Evolutionary conservation across 2,329 filamentous ascomycete species (phyloP).

Genomic region (Colletotrichum tropicicola): DNA sequence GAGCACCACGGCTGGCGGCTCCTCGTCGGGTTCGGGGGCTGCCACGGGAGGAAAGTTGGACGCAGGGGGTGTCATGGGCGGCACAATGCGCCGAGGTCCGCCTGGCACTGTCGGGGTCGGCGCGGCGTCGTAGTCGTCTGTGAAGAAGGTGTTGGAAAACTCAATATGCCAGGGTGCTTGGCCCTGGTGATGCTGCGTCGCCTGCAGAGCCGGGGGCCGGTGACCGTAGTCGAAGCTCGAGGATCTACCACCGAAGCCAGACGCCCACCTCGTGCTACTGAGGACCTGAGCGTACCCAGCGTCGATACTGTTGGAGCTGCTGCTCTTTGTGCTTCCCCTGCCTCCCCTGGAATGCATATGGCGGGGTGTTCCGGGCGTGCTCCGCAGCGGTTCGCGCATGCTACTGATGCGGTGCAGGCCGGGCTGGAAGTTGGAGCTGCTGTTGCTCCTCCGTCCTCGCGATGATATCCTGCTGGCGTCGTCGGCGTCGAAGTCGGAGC

Average conservation of each 20-base stretch:
- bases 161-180: conserved; percentile 55
- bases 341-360: conserved; percentile 63
- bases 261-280: conserved; percentile 66
- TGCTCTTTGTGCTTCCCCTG: conserved; percentile 79
- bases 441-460: conserved; percentile 78
- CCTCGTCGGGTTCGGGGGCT: conserved; percentile 6
- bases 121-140: conserved; percentile 77
- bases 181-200: conserved; percentile 35
- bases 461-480: conserved; percentile 64
- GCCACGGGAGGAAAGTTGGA: conserved; percentile 29
- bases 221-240: conserved; percentile 80
- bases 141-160: conserved; percentile 57
- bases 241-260: conserved; percentile 64
- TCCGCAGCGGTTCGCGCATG: conserved; percentile 58
- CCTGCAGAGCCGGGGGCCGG: conserved; percentile 40
- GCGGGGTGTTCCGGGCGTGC: conserved; percentile 50
- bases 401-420: conserved; percentile 70
- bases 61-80: conserved; percentile 8
- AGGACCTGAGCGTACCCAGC: conserved; percentile 67
- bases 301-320: conserved; percentile 73
- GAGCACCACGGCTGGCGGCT: conserved; percentile 8
- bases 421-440: conserved; percentile 76
- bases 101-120: conserved; percentile 86
- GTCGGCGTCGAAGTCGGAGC: conserved; percentile 68
- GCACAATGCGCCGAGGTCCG: conserved; percentile 68